Evolutionary conservation across 2,329 filamentous ascomycete genomes (phyloP).

Genomic region (Calonectria hongkongensis): DNA sequence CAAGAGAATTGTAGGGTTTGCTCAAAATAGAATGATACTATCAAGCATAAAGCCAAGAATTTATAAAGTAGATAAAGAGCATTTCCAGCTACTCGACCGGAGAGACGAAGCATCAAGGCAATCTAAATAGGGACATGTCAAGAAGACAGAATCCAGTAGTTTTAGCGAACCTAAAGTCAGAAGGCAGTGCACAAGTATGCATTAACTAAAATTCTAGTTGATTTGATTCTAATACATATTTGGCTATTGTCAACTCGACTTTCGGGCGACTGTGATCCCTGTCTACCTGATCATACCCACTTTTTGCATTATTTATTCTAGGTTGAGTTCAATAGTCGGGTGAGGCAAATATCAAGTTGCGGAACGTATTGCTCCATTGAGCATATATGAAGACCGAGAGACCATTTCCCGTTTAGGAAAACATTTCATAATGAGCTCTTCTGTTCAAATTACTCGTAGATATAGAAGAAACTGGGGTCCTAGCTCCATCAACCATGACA

Average conservation of each 20-base stretch:
- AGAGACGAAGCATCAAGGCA: neutral
- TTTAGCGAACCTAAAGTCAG: neutral
- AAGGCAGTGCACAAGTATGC: neutral
- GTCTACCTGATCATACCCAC: conserved; percentile 7
- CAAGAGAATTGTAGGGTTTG: neutral
- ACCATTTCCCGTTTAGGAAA: neutral
- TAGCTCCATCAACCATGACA: neutral
- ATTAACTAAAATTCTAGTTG: neutral
- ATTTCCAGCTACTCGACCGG: neutral
- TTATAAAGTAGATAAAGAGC: neutral
- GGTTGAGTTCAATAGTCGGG: conserved; percentile 24
- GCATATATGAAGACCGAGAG: neutral
- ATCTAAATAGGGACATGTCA: neutral
- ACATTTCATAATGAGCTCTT: too few relatives aligned
- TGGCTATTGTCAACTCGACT: neutral
- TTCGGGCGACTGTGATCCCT: neutral
- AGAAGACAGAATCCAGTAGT: neutral
- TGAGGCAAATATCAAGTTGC: conserved; percentile 12
- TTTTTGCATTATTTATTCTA: conserved; percentile 15
- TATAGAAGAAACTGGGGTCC: neutral
- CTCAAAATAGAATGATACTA: neutral
- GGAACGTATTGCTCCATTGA: conserved; percentile 20
- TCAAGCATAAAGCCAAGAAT: neutral
- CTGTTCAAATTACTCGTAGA: neutral
- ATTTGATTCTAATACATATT: neutral